A percentile compares a stretch with the other conserved stretches of the same genome.
Evolutionary conservation across 768 basidiomycete genomes (phyloP).

Genomic region (Melanogaster broomeanus): DNA sequence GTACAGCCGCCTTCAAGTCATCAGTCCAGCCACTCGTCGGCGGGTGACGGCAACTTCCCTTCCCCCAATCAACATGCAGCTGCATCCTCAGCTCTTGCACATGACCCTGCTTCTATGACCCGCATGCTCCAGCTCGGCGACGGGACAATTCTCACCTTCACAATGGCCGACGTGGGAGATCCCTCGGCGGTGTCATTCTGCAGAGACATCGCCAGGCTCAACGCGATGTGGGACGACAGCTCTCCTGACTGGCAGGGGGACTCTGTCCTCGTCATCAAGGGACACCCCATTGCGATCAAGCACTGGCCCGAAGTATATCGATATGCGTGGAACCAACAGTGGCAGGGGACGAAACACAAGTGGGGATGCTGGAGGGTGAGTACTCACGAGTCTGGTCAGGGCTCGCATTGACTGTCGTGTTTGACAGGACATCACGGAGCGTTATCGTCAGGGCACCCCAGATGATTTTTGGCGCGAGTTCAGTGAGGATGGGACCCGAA

Average conservation of each 20-base stretch:
- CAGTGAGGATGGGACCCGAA: not conserved
- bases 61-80: too few relatives aligned
- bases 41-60: too few relatives aligned
- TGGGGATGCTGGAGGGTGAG: slow-evolving; percentile 30
- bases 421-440: not conserved
- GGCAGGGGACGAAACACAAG: slow-evolving; percentile 25
- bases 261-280: slow-evolving; percentile 21
- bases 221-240: slow-evolving; percentile 31
- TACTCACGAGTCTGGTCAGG: not conserved
- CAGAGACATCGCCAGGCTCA: slow-evolving; percentile 17
- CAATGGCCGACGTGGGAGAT: too few relatives aligned
- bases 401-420: not conserved
- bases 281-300: slow-evolving; percentile 20
- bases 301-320: slow-evolving; percentile 7
- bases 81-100: too few relatives aligned
- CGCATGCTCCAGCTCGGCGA: too few relatives aligned
- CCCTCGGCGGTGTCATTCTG: slow-evolving; percentile 15
- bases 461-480: not conserved
- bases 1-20: too few relatives aligned
- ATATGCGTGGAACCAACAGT: too few relatives aligned
- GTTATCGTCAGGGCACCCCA: not conserved
- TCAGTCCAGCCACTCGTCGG: too few relatives aligned
- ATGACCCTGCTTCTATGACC: too few relatives aligned
- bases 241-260: slow-evolving; percentile 17
- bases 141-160: too few relatives aligned